A percentile compares a stretch with the other conserved stretches of the same genome.
phyloP scores from a whole-genome alignment of 2,329 filamentous ascomycete species.

The Alternaria postmessia region DNA sequence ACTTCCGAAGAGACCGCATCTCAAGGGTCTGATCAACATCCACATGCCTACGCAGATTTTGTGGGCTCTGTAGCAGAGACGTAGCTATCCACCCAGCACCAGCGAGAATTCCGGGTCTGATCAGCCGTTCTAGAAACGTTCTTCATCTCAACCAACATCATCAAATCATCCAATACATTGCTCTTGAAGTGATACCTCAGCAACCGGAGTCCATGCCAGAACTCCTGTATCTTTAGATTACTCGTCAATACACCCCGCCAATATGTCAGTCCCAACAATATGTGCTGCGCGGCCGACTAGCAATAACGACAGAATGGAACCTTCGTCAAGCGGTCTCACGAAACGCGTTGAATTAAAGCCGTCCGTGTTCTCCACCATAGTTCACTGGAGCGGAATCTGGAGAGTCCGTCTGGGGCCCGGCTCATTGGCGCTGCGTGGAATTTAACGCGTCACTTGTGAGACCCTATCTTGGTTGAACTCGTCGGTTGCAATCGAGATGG shows the following conservation, averaged over 20 bases:
- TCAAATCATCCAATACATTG: constrained; percentile 1
- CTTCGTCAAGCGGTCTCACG: constrained; percentile 15
- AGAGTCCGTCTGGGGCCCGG: constrained; percentile 3
- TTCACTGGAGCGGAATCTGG: constrained; percentile 8
- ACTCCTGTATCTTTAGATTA: not conserved
- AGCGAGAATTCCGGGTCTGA: not conserved
- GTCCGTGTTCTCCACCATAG: constrained; percentile 18
- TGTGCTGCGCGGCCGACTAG: constrained; percentile 5
- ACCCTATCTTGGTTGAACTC: constrained; percentile 2
- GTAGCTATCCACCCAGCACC: not conserved
- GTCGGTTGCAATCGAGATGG: constrained; percentile 4
- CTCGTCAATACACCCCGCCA: not conserved
- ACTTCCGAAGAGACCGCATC: constrained; percentile 13
- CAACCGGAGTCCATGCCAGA: not conserved
- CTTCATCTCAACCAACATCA: not conserved
- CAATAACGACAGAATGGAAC: constrained; percentile 9
- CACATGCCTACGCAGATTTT: constrained; percentile 5
- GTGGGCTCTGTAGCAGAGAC: constrained; percentile 6
- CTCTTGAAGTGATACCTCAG: not conserved
- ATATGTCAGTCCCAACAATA: constrained; percentile 5
- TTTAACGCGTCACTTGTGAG: constrained; percentile 12
- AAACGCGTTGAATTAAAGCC: constrained; percentile 8
- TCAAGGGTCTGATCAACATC: not conserved
- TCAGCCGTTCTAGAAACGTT: not conserved
- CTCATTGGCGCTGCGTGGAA: constrained; percentile 12